Evolutionary conservation across 83 land plant species (phyloP), one percentile per base, ranked within the genome.

Genomic region (Picea mariana): DNA sequence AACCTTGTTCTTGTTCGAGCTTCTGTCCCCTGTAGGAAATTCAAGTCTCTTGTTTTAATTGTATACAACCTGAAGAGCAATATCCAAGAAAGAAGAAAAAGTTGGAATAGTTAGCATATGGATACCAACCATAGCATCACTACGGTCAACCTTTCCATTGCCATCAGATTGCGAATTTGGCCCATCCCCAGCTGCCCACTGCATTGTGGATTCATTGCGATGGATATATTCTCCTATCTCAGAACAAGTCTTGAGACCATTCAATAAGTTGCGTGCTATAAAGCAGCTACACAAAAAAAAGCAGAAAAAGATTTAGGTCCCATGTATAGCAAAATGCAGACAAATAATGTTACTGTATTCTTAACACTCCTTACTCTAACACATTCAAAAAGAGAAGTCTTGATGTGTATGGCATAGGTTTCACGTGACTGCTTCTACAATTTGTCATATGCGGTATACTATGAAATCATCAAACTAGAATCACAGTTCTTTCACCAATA

Each of bases 221-320:
- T 65, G 21, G 26, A 96, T 93, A 82, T 91, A 93, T 40, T 92
- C 89, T 47, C 86, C 94, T 67, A 94, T 89, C 78, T 98, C 99
- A 21, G 81, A 82, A 81, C 99, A 98, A 9, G 96, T 93, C 87
- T 92, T 98, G 90, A 92, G 66, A 20, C 97, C 99, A 85, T 84
- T 91, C 79, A 98, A 86, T 67, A 94, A 84, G 75, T 98, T 96
- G 66, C 93, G 86, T 64, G 99, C 94, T 82, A 98, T 96, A 62
- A 96, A 68, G 86, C 99, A 98, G 82, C 99, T 98, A 93, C 44
- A 34, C 76, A 40, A 80, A 24, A n/a, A n/a, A n/a, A 65, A 79
- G 34, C 49, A 80, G 88, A 26, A 61, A 2, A 1, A 20, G n/a
- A 20, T 69, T 69, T 42, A 73, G 49, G 42, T 73, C 24, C 77